These are phyloP conservation scores for Neonectria hederae DNA, from an alignment of 2,329 filamentous ascomycete species.

Conservation along the genomic window DNA sequence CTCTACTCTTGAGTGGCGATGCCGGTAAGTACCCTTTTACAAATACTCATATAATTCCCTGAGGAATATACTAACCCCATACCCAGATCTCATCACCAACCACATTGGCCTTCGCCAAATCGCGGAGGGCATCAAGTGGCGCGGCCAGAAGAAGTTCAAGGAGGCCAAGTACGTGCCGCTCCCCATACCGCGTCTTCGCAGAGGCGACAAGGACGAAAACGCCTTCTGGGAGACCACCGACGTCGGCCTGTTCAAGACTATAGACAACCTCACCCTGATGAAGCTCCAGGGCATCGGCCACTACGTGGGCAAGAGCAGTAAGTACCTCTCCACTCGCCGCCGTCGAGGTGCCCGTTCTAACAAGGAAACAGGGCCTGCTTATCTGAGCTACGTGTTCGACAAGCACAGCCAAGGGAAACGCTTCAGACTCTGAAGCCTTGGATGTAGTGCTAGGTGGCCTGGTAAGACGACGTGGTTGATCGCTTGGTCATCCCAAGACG, in stretches of 20 bases:
- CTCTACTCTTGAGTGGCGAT: conserved; percentile 11
- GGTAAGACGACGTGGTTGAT: background rate
- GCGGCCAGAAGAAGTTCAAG: background rate
- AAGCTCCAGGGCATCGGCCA: background rate
- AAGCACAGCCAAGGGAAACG: background rate
- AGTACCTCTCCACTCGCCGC: background rate
- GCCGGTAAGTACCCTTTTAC: conserved; percentile 1
- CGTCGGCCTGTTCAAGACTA: background rate
- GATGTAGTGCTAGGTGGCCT: background rate
- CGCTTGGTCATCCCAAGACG: background rate
- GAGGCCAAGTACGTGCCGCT: background rate
- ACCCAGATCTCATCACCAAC: conserved; percentile 14
- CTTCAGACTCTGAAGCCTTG: background rate
- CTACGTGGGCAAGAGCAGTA: background rate
- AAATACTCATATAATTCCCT: background rate
- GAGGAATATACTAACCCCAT: background rate
- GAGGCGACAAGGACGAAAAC: background rate
- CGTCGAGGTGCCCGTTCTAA: background rate
- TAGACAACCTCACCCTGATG: background rate
- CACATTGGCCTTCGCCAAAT: background rate
- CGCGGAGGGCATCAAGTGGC: background rate
- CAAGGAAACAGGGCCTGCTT: background rate
- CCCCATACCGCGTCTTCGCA: background rate
- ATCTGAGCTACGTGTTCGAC: background rate
- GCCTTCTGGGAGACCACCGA: too few species aligned